Conservation (phyloP, 371 early-diverging fungal species). For the Saksenaea oblongispora region DNA sequence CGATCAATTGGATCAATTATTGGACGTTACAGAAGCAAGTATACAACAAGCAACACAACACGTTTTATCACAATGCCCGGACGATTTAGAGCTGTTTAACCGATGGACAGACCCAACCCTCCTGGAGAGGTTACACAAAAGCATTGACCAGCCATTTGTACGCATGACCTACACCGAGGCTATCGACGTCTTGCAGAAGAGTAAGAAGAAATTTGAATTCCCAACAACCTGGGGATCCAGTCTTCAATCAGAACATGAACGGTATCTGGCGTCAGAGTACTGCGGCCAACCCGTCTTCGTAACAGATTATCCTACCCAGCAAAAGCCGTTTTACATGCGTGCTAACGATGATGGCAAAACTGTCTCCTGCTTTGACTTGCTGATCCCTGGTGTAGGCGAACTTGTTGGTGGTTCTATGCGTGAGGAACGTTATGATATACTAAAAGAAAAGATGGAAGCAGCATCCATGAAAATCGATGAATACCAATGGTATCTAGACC, state of each 20-base stretch:
- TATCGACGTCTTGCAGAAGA: conserved; percentile 64
- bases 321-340: conserved; percentile 95
- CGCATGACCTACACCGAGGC: conserved; percentile 87
- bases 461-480: conserved; percentile 66
- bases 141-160: conserved; percentile 58
- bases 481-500: conserved; percentile 87
- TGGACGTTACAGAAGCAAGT: conserved; percentile 62
- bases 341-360: conserved; percentile 64
- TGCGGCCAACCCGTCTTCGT: conserved; percentile 85
- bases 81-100: conserved; percentile 60
- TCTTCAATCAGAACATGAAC: conserved; percentile 89
- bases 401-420: conserved; percentile 90
- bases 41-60: conserved; percentile 50
- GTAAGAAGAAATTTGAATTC: conserved; percentile 56
- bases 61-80: conserved; percentile 49
- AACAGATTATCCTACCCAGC: conserved; percentile 79
- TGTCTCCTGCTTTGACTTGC: conserved; percentile 85
- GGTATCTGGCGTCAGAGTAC: conserved; percentile 73
- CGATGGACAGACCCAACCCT: conserved; percentile 52
- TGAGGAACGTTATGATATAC: conserved; percentile 65
- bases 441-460: conserved; percentile 57
- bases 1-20: conserved; percentile 48
- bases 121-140: conserved; percentile 36
- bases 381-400: conserved; percentile 91
- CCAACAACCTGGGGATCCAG: conserved; percentile 77